Base-by-base conservation (phyloP, 2,329 filamentous ascomycete genomes). In the Exophiala viscosa region DNA sequence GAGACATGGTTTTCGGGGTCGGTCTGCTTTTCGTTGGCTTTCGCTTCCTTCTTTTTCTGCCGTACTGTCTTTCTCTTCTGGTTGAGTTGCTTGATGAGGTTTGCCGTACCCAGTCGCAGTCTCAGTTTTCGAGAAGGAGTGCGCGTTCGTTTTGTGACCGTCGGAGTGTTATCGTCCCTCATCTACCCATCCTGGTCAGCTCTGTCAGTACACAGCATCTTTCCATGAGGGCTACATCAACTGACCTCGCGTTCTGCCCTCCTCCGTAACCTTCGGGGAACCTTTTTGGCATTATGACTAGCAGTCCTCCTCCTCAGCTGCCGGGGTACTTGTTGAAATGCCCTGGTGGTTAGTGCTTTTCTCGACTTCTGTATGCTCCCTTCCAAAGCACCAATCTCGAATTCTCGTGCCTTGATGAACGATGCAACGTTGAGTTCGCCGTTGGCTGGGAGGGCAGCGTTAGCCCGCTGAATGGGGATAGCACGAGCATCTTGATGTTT, bases 231-330 rank as follows among this genome's bases (percentile, higher is more conserved):
- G 34, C 23, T 32, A 17, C 13, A 10, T 34, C n/a, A 20, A 46
- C 67, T 41, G 62, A 78, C 76, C 76, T 86, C 83, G 67, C 77
- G 76, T 63, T 76, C 80, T 1, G 90, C 90, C 60, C 87, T 80
- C 35, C 73, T 73, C 50, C 87, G 81, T 65, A 97, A 72, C 57
- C 90, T 76, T 66, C 85, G 86, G 2, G 93, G 93, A 13, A 99
- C 86, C 57, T 87, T 82, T 72, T 92, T 95, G 33, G 88, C 87
- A 78, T 99, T 96, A 72, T 99, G 93, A 68, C 90, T 96, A 15
- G 92, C 93, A 0, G 92, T 96, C 62, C 93, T 80, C 59, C 93
- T 79, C 60, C 93, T 79, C 79, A 99, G 74, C 45, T 86, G 84
- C 61, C 90, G 82, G 1, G 93, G 93, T 4, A 99, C 87, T 62